Conservation (phyloP, 2,329 filamentous ascomycete genomes). For the Parastagonospora avenae region DNA sequence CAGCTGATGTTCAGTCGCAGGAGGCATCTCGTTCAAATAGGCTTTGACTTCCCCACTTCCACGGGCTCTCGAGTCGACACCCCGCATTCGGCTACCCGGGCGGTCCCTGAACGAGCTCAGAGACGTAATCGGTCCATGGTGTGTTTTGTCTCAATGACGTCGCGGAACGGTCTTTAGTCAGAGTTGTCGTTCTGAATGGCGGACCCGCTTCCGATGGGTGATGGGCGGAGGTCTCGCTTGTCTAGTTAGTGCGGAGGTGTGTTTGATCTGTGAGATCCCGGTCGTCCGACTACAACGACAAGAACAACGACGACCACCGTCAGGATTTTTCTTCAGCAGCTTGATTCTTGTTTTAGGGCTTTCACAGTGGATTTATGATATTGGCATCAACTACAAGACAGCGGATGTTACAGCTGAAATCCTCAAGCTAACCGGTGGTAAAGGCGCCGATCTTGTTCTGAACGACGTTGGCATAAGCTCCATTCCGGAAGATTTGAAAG, state of each 20-base stretch:
- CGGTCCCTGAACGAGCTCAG: no score
- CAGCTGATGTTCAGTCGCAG: not conserved
- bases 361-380: no score
- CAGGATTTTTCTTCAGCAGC: no score
- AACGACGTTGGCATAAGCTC: constrained; percentile 41
- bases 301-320: not conserved
- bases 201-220: constrained; percentile 3
- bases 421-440: constrained; percentile 49
- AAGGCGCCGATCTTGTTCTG: constrained; percentile 54
- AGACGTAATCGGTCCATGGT: not conserved
- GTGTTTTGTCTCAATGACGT: not conserved
- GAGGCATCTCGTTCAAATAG: no score
- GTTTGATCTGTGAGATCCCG: not conserved
- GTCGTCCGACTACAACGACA: not conserved
- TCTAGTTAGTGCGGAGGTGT: not conserved
- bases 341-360: no score
- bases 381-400: constrained; percentile 63
- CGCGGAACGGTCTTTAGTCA: not conserved
- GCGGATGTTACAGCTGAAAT: constrained; percentile 62
- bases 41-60: no score
- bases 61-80: no score
- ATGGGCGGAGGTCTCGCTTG: not conserved
- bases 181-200: not conserved
- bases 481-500: constrained; percentile 18
- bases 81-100: no score